These are phyloP conservation scores for Talaromyces sp. DNA, from an alignment of 2,329 filamentous ascomycete species.

Conservation along the genomic window DNA sequence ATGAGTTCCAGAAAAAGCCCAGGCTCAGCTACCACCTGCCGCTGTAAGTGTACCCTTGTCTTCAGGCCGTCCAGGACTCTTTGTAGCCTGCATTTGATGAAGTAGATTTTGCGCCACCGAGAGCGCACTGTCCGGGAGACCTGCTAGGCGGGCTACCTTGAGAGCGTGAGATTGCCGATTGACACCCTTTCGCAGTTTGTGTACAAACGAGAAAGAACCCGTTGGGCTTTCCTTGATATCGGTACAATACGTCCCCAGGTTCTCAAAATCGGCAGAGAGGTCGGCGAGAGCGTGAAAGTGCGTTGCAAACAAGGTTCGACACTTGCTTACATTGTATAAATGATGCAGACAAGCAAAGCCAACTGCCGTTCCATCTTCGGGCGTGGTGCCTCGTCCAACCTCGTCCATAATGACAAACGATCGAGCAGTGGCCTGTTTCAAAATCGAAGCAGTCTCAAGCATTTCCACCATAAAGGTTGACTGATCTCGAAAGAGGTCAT, in stretches of 20 bases:
- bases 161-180: slow-evolving; percentile 86
- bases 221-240: slow-evolving; percentile 72
- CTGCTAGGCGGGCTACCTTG: slow-evolving; percentile 87
- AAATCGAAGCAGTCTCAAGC: slow-evolving; percentile 88
- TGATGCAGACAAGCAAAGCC: slow-evolving; percentile 85
- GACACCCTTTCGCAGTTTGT: slow-evolving; percentile 72
- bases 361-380: slow-evolving; percentile 84
- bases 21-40: background rate
- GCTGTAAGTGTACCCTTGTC: background rate
- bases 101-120: slow-evolving; percentile 60
- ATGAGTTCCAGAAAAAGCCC: background rate
- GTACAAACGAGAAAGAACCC: slow-evolving; percentile 74
- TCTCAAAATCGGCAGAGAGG: slow-evolving; percentile 56
- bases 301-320: slow-evolving; percentile 83
- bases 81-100: slow-evolving; percentile 17
- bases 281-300: slow-evolving; percentile 87
- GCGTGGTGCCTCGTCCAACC: slow-evolving; percentile 88
- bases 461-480: slow-evolving; percentile 99
- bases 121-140: slow-evolving; percentile 69
- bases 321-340: slow-evolving; percentile 69
- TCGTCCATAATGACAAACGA: slow-evolving; percentile 99
- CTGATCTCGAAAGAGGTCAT: slow-evolving; percentile 90
- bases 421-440: slow-evolving; percentile 73
- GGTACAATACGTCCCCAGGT: slow-evolving; percentile 76
- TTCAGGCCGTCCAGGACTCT: background rate